These are phyloP conservation scores for Mortierella sp. DNA, from an alignment of 371 early-diverging fungal species.

Conservation along the genomic window DNA sequence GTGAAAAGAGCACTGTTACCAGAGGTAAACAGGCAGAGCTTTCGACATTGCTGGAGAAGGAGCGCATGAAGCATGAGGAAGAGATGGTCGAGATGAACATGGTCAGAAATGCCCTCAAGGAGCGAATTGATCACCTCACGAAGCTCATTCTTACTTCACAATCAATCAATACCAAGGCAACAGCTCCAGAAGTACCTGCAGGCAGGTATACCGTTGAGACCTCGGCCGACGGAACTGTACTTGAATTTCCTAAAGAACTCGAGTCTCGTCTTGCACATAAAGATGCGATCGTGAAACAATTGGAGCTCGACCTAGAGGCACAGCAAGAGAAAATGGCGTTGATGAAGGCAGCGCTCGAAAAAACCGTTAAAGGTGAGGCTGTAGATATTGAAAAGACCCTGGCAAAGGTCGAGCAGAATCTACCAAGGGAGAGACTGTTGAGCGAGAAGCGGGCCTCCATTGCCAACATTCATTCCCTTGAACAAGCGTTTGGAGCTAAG, in stretches of 20 bases:
- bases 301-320: constrained; percentile 42
- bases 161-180: constrained; percentile 54
- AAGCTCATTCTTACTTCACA: constrained; percentile 83
- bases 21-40: constrained; percentile 53
- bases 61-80: constrained; percentile 76
- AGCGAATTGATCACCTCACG: constrained; percentile 86
- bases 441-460: constrained; percentile 50
- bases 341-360: constrained; percentile 41
- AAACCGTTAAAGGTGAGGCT: constrained; percentile 34
- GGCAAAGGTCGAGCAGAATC: constrained; percentile 13
- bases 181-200: constrained; percentile 17
- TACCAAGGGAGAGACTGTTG: constrained; percentile 39
- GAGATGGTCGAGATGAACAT: constrained; percentile 79
- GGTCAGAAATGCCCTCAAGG: constrained; percentile 82
- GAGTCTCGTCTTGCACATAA: constrained; percentile 50
- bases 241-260: constrained; percentile 54
- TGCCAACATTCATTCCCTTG: constrained; percentile 25
- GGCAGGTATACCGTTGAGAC: constrained; percentile 39
- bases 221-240: constrained; percentile 46
- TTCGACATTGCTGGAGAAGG: constrained; percentile 49
- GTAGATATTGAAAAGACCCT: constrained; percentile 24
- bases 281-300: constrained; percentile 46
- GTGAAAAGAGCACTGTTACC: constrained; percentile 1
- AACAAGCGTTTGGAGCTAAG: constrained; percentile 19
- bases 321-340: constrained; percentile 44